These are phyloP conservation scores for Trametes polyzona DNA, from an alignment of 1,284 basidiomycete species.

Conservation along the genomic window DNA sequence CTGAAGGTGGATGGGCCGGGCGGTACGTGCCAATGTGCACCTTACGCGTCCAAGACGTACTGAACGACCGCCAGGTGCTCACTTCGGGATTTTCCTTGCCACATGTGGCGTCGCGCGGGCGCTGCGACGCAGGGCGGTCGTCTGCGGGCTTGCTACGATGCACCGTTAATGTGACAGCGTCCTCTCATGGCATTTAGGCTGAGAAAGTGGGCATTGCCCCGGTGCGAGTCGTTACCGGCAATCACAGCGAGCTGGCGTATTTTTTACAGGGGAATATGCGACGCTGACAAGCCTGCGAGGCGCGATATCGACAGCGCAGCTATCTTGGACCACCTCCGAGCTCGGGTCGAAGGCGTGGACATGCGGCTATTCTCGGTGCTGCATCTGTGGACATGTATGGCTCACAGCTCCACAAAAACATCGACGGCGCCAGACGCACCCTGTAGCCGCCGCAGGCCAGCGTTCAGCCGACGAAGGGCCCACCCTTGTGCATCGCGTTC, in stretches of 20 bases:
- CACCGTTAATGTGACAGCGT: not conserved
- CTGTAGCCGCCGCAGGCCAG: too few relatives aligned
- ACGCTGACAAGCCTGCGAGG: not conserved
- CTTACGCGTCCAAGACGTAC: conserved; percentile 4
- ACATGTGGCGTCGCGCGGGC: not conserved
- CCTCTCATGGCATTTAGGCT: conserved; percentile 14
- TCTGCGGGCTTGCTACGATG: conserved; percentile 1
- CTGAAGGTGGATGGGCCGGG: not conserved
- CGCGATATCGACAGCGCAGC: not conserved
- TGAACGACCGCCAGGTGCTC: not conserved
- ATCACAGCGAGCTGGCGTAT: conserved; percentile 12
- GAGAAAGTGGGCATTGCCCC: conserved; percentile 16
- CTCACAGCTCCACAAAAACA: not conserved
- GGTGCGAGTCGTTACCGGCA: conserved; percentile 20
- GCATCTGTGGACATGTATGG: not conserved
- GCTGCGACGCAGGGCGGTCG: not conserved
- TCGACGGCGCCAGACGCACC: not conserved
- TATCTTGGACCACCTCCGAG: not conserved
- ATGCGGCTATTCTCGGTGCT: not conserved
- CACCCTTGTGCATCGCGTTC: conserved; percentile 3
- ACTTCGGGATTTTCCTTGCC: not conserved
- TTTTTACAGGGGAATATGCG: not conserved
- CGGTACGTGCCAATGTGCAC: conserved; percentile 3
- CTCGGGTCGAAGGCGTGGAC: too few relatives aligned
- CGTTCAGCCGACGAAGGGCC: too few relatives aligned